phyloP scores from a whole-genome alignment of 495 filamentous ascomycete genomes.

The Hypoxylon trugodes region DNA sequence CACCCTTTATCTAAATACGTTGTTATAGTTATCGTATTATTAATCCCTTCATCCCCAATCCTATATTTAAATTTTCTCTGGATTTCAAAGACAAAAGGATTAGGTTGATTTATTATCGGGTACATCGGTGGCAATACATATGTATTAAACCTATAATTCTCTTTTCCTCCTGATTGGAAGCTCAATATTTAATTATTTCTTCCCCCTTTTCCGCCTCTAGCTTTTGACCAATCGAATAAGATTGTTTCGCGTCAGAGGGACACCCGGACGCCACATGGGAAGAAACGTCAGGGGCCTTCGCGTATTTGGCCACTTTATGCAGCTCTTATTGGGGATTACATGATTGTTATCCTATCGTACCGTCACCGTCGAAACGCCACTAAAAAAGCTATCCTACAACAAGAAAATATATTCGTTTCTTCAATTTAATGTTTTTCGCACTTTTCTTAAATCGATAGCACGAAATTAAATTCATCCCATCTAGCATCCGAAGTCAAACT shows the following conservation, averaged over 20 bases:
- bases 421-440: too few species aligned
- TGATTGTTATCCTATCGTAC: constrained; percentile 2
- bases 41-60: background rate
- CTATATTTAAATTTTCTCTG: background rate
- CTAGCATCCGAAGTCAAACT: background rate
- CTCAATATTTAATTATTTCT: constrained; percentile 17
- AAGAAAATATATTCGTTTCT: too few species aligned
- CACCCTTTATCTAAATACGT: too few species aligned
- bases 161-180: constrained; percentile 19
- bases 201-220: constrained; percentile 10
- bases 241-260: constrained; percentile 25
- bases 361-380: constrained; percentile 14
- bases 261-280: constrained; percentile 29
- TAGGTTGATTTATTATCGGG: constrained; percentile 21
- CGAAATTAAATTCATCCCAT: background rate
- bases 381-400: too few species aligned
- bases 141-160: constrained; percentile 18
- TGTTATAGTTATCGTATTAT: background rate
- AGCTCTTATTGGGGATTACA: background rate
- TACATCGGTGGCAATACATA: constrained; percentile 30
- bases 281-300: constrained; percentile 19
- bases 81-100: background rate
- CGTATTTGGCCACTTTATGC: constrained; percentile 8
- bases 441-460: too few species aligned
- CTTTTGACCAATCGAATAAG: constrained; percentile 17